Evolutionary conservation across 495 filamentous ascomycete genomes (phyloP).

Genomic region (Terfezia claveryi): DNA sequence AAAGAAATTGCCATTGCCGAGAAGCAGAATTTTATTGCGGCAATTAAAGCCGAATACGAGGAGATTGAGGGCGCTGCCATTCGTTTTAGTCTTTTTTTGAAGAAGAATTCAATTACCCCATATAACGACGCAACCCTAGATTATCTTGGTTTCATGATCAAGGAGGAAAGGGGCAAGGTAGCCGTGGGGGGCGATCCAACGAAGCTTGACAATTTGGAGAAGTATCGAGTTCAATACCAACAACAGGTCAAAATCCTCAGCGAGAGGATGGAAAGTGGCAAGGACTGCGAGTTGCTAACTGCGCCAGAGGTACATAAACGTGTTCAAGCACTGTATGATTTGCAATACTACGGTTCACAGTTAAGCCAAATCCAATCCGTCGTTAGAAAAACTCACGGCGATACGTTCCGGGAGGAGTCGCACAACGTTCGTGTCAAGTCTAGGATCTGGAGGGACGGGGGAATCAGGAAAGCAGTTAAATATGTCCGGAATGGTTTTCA

Average conservation of each 20-base stretch:
- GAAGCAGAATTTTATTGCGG: constrained; percentile 9
- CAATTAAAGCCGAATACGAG: constrained; percentile 18
- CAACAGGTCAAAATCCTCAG: neutral
- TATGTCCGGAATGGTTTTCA: no score
- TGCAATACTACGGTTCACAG: neutral
- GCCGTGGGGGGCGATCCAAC: neutral
- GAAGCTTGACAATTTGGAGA: neutral
- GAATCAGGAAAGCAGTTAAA: neutral
- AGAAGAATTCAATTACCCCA: constrained; percentile 20
- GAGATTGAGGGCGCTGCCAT: constrained; percentile 21
- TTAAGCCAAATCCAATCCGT: neutral
- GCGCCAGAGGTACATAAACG: neutral
- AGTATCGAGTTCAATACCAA: neutral
- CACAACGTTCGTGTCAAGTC: neutral
- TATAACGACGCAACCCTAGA: constrained; percentile 24
- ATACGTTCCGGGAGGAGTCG: neutral
- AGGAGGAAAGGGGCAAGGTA: constrained; percentile 13
- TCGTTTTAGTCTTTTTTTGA: constrained; percentile 22
- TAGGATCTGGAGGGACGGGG: neutral
- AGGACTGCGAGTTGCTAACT: neutral
- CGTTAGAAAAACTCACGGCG: neutral
- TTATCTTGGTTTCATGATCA: constrained; percentile 23
- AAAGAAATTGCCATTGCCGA: constrained; percentile 12
- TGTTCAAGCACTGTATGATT: neutral
- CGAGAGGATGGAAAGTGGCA: neutral